Evolutionary conservation across 176 grass and related monocot genomes (phyloP).

Genomic region (Rhynchospora breviuscula): DNA sequence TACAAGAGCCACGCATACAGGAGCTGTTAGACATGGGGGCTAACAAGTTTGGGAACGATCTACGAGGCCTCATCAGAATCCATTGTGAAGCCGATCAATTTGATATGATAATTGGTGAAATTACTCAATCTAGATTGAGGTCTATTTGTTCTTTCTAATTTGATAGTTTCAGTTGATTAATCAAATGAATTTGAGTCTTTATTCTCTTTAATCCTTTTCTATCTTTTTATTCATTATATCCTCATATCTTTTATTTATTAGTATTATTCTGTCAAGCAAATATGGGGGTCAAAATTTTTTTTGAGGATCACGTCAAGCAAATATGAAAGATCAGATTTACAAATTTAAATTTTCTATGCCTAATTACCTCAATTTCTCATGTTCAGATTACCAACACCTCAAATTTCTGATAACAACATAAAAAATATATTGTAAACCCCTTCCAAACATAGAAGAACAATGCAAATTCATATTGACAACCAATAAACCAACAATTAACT

Average conservation of each 20-base stretch:
- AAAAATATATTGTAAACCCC: no score
- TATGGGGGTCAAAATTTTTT: neutral
- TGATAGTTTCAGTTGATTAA: neutral
- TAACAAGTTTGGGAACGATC: conserved; percentile 42
- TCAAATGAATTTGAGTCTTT: neutral
- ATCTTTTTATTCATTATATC: neutral
- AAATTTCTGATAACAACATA: no score
- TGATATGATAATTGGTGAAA: neutral
- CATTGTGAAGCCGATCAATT: conserved; percentile 32
- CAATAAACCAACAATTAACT: no score
- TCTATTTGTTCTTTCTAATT: neutral
- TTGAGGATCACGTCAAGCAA: neutral
- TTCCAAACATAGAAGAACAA: no score
- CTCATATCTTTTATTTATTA: neutral
- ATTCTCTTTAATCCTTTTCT: neutral
- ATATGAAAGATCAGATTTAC: no score
- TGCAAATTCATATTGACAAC: no score
- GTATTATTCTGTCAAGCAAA: neutral
- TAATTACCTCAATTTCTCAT: no score
- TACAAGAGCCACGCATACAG: no score
- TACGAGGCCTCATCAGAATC: conserved; percentile 42
- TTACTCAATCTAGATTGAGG: neutral
- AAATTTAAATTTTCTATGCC: no score
- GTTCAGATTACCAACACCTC: no score
- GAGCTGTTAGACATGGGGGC: conserved; percentile 41